These are phyloP conservation scores for Nepenthes alata DNA, from an alignment of 179 eudicot species.

Conservation along the genomic window DNA sequence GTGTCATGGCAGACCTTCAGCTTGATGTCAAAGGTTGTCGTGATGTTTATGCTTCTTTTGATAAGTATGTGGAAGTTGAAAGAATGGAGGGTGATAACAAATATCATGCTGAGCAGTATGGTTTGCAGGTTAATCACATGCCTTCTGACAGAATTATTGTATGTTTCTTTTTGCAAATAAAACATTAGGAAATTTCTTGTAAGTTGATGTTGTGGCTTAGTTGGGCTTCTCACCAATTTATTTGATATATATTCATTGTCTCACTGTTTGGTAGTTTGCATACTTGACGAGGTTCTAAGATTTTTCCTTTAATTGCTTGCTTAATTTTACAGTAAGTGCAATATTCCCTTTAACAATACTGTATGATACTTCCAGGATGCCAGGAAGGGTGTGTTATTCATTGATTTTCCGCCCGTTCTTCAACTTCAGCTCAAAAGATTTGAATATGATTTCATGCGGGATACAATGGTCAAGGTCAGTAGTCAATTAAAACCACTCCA, in stretches of 20 bases:
- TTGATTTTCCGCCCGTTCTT: constrained; percentile 47
- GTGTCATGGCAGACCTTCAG: constrained; percentile 55
- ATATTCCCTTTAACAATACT: not conserved
- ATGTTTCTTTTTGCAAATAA: no score
- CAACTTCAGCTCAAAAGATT: constrained; percentile 42
- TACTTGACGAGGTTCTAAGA: no score
- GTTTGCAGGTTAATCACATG: constrained; percentile 47
- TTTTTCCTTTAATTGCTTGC: no score
- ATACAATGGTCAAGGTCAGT: constrained; percentile 46
- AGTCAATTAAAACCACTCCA: not conserved
- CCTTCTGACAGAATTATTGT: no score
- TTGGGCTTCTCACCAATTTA: no score
- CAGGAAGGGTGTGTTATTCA: constrained; percentile 43
- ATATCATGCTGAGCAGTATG: constrained; percentile 75
- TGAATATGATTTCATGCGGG: constrained; percentile 51
- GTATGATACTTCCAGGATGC: constrained; percentile 30
- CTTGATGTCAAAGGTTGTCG: constrained; percentile 92
- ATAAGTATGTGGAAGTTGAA: constrained; percentile 90
- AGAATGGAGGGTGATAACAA: constrained; percentile 75
- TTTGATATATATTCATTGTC: no score
- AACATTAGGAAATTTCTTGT: no score
- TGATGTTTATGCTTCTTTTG: constrained; percentile 88
- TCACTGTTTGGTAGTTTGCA: no score
- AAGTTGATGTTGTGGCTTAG: no score
- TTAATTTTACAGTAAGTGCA: no score